Evolutionary conservation across 768 basidiomycete genomes (phyloP), one percentile per base, ranked within the genome.

Genomic region (Tephrocybe sp.): DNA sequence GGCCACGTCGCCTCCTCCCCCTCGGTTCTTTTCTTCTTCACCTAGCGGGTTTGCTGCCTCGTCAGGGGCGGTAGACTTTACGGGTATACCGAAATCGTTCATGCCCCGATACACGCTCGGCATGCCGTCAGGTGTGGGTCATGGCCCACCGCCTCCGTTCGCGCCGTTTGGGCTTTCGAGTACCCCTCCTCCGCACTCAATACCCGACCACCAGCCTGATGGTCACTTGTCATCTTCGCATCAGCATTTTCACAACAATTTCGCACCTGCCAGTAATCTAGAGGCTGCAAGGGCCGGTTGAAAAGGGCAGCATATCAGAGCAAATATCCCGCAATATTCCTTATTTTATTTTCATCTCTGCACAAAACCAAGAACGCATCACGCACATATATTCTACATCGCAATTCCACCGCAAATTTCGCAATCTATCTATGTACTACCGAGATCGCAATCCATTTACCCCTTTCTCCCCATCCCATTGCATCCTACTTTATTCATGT

Each of bases 241-340:
- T 65, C 61, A 64, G 57, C 67, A 68, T 63, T 68, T 65, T 44
- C 65, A 66, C 62, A 59, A 56, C 55, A 61, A 59, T 50, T 63
- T 65, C 50, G 64, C 68, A 50, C 64, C 66, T 53, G 57, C 59
- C 61, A 64, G 52, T 55, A 66, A 71, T 60, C 45, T 77, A 77
- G 76, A 78, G 66, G 72, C 74, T 63, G 64, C 73, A 57, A 69
- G 71, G 64, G 74, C 70, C 58, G 64, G 70, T 55, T 75, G 66
- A 72, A 56, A 50, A 53, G 48, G 56, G 45, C 57, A 48, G 46
- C 52, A 55, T 59, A 55, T 36, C 44, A 52, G 47, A 61, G 45
- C 47, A 54, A 50, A 62, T 63, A 47, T 53, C 51, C 53, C 44
- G 53, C 53, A 58, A 55, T 48, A 56, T 49, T 55, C 47, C 45